Base-by-base conservation (phyloP, 2,329 filamentous ascomycete species). In the Ceratocystis alfenasii region DNA sequence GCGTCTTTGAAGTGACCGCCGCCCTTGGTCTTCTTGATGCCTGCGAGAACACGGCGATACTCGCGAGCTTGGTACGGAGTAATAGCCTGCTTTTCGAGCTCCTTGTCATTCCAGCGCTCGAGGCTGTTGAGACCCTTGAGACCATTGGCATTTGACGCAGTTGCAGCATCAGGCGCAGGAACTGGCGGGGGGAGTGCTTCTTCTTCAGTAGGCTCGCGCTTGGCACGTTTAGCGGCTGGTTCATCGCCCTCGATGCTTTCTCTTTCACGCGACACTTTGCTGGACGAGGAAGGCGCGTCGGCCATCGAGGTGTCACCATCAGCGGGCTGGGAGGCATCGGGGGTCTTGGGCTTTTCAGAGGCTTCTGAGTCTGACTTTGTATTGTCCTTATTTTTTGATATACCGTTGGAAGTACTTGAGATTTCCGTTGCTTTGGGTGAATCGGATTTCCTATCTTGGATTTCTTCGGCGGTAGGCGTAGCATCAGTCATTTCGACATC, bases 21-120 rank as follows among this genome's bases (percentile, higher is more conserved):
- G 68, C 87, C 84, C 73, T 93, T 90, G 60, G 90, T 92, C 76
- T 95, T 94, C 78, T 95, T 95, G 66, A 93, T 80, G 64, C 87
- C 86, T 41, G 85, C 87, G 63, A 93, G 77, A 41, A 86, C 80
- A 68, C 85, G 83, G 44, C 86, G 76, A 55, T 89, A 79, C 70
- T 85, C 86, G 64, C 82, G 83, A 66, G 79, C 80, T 70, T 88
- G 84, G 64, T 80, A 79, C 0, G 76, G 71, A 1, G 86, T 86
- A 65, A 90, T 81, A 0, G 78, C 74, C 61, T 78, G 76, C 63
- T 75, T 74, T 70, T 80, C 77, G 0, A 78, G 75, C 2, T 76
- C 74, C 0, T 74, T 62, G 65, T 82, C 78, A 20, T 74, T 73
- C 73, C 81, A 76, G 25, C 74, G 74, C 41, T 75, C 73, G 3